Evolutionary conservation across 768 basidiomycete genomes (phyloP).

Genomic region (Amanita inopinata): DNA sequence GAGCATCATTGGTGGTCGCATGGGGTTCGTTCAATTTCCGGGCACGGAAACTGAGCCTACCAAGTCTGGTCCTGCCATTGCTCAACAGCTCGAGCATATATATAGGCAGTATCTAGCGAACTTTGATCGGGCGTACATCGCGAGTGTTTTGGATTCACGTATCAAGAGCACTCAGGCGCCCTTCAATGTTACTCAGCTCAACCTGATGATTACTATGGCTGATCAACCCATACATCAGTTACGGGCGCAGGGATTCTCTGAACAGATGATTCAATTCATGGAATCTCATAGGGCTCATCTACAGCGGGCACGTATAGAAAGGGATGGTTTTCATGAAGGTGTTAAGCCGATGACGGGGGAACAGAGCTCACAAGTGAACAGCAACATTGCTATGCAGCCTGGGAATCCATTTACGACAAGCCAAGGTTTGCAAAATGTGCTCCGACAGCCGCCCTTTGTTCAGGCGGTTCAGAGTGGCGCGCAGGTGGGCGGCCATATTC

Average conservation of each 20-base stretch:
- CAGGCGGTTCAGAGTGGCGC: conserved; percentile 1
- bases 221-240: conserved; percentile 39
- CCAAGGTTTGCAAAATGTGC: not conserved
- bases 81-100: conserved; percentile 46
- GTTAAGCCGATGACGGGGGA: conserved; percentile 2
- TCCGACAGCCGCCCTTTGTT: not conserved
- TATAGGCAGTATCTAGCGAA: conserved; percentile 47
- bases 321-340: conserved; percentile 12
- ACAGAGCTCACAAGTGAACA: not conserved
- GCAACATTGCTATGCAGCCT: not conserved
- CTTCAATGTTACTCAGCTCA: conserved; percentile 27
- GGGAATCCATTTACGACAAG: conserved; percentile 3
- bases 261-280: conserved; percentile 43
- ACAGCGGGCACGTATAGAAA: conserved; percentile 30
- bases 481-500: not conserved
- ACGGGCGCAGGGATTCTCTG: conserved; percentile 37
- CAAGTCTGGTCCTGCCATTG: conserved; percentile 51
- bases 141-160: conserved; percentile 27
- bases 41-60: conserved; percentile 50
- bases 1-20: conserved; percentile 55
- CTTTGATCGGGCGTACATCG: conserved; percentile 49
- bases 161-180: conserved; percentile 16
- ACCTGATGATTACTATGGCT: conserved; percentile 38
- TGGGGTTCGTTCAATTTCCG: conserved; percentile 59
- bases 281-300: conserved; percentile 43